A percentile compares a stretch with the other conserved stretches of the same genome.
phyloP scores from a whole-genome alignment of 2,329 filamentous ascomycete genomes.

The Biscogniauxia marginata region DNA sequence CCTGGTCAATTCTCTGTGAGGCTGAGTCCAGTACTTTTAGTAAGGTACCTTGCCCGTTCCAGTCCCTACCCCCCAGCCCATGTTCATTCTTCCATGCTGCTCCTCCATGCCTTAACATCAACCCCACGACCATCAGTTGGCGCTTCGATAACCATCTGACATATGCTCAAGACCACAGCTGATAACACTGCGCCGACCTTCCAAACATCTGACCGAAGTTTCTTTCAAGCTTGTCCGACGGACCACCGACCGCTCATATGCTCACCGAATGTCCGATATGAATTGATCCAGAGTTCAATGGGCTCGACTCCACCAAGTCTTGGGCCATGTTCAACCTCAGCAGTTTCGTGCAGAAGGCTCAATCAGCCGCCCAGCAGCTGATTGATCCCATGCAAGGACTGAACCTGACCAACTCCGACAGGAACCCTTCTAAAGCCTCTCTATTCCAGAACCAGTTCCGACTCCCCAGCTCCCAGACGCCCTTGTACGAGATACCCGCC shows the following conservation, averaged over 20 bases:
- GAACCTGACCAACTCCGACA: constrained; percentile 70
- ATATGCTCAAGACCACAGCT: neutral
- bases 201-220: neutral
- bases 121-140: neutral
- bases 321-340: constrained; percentile 61
- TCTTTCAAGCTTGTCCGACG: constrained; percentile 1
- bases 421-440: constrained; percentile 83
- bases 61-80: too few relatives aligned
- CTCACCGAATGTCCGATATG: constrained; percentile 24
- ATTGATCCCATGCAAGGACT: constrained; percentile 85
- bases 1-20: too few relatives aligned
- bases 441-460: constrained; percentile 97
- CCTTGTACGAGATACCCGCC: constrained; percentile 92
- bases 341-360: constrained; percentile 87
- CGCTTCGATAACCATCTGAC: neutral
- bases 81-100: neutral
- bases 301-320: constrained; percentile 27
- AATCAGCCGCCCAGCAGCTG: constrained; percentile 69
- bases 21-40: too few relatives aligned
- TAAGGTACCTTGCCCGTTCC: too few relatives aligned
- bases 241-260: constrained; percentile 8
- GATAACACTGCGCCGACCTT: neutral
- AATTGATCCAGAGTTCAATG: constrained; percentile 29
- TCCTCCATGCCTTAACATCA: neutral
- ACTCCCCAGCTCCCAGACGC: constrained; percentile 86